These are phyloP conservation scores for Vitis hybrid DNA, from an alignment of 177 flowering plant genomes.

Conservation along the genomic window DNA sequence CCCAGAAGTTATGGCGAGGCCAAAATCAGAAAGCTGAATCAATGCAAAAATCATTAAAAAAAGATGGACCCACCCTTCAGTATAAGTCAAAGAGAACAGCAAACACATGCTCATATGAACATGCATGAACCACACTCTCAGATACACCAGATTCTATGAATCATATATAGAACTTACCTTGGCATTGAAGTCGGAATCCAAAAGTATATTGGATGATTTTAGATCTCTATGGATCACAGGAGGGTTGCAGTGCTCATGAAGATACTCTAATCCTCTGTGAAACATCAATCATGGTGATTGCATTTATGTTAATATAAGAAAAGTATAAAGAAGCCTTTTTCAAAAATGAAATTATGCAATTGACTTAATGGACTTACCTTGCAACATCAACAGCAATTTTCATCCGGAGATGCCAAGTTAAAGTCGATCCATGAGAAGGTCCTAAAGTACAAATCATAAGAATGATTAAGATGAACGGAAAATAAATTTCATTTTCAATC, in stretches of 20 bases:
- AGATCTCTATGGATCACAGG: conserved; percentile 87
- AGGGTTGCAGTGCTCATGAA: conserved; percentile 89
- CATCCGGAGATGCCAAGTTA: conserved; percentile 84
- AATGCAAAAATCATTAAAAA: conserved; percentile 1
- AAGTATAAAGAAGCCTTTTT: neutral
- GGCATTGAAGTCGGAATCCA: conserved; percentile 82
- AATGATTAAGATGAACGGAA: neutral
- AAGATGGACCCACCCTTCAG: too few relatives aligned
- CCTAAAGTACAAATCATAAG: conserved; percentile 41
- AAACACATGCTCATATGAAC: too few relatives aligned
- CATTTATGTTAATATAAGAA: neutral
- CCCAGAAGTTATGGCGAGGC: conserved; percentile 67
- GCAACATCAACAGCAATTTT: conserved; percentile 92
- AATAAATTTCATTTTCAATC: neutral
- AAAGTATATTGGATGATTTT: conserved; percentile 88
- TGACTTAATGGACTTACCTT: conserved; percentile 41
- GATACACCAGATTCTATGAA: neutral
- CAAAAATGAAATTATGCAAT: neutral
- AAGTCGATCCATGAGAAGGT: conserved; percentile 58
- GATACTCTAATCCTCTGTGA: conserved; percentile 82
- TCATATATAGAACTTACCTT: conserved; percentile 47
- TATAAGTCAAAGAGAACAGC: too few relatives aligned
- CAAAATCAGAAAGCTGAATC: conserved; percentile 85
- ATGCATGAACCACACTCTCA: neutral
- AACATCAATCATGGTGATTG: conserved; percentile 4